A percentile compares a stretch with the other conserved stretches of the same genome.
phyloP scores from a whole-genome alignment of 2,329 filamentous ascomycete genomes.

The Truncatella angustata region DNA sequence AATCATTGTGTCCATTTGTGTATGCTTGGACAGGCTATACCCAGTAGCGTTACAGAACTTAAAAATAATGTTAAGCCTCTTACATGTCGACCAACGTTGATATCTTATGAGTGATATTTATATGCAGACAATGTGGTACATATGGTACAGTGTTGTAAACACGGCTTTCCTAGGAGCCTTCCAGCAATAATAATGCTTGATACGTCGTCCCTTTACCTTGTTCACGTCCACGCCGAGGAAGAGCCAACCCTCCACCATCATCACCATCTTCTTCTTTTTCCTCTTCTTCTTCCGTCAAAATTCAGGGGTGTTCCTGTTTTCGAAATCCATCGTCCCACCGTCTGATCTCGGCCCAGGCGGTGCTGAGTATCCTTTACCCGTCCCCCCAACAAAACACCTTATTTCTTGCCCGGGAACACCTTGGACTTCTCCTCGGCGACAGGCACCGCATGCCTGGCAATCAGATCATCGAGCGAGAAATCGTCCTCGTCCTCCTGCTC shows the following conservation, averaged over 20 bases:
- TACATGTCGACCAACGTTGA: background rate
- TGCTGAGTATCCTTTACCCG: too few relatives aligned
- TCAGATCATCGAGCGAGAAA: slow-evolving; percentile 44
- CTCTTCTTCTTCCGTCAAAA: background rate
- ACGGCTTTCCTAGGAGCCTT: background rate
- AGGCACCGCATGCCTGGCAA: slow-evolving; percentile 45
- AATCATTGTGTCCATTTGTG: background rate
- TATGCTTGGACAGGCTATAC: slow-evolving; percentile 1
- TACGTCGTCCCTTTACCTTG: too few relatives aligned
- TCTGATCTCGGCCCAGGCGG: too few relatives aligned
- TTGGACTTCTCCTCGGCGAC: slow-evolving; percentile 36
- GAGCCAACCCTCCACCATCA: too few relatives aligned
- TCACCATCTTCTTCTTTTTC: too few relatives aligned
- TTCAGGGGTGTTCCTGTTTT: too few relatives aligned
- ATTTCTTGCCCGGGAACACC: slow-evolving; percentile 36
- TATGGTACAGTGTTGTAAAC: slow-evolving; percentile 14
- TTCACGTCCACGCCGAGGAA: too few relatives aligned
- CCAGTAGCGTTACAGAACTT: background rate
- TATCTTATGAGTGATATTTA: background rate
- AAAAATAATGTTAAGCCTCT: background rate
- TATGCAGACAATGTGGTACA: slow-evolving; percentile 30
- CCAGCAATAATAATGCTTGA: too few relatives aligned
- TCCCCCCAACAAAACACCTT: too few relatives aligned
- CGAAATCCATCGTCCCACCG: too few relatives aligned
- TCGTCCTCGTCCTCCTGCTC: slow-evolving; percentile 26